Conservation (phyloP, 768 basidiomycete species). For the Phanerodontia chrysosporium region DNA sequence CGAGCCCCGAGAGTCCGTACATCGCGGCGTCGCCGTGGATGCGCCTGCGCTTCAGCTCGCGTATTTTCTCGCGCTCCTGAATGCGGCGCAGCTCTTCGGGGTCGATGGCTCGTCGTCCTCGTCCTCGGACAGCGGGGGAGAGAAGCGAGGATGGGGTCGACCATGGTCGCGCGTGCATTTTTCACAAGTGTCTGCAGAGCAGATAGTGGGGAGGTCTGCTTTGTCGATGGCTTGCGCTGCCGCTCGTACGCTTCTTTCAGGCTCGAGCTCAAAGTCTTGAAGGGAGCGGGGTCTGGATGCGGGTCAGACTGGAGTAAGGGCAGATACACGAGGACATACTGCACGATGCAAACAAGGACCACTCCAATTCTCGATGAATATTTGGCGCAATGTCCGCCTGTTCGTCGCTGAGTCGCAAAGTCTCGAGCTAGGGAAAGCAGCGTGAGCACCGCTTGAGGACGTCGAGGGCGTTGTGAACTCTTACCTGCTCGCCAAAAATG, state of each 20-base stretch:
- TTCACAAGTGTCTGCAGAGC: conserved; percentile 57
- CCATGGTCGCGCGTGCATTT: conserved; percentile 42
- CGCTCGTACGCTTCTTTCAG: conserved; percentile 30
- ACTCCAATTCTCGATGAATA: conserved; percentile 52
- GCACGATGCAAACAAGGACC: conserved; percentile 52
- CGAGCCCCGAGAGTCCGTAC: conserved; percentile 13
- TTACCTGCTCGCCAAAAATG: conserved; percentile 21
- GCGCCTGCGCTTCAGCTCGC: conserved; percentile 52
- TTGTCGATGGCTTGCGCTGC: conserved; percentile 35
- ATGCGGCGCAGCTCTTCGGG: conserved; percentile 39
- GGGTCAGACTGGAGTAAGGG: not conserved
- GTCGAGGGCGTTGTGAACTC: not conserved
- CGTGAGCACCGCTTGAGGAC: not conserved
- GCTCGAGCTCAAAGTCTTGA: conserved; percentile 43
- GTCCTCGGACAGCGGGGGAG: conserved; percentile 26
- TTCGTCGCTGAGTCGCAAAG: conserved; percentile 39
- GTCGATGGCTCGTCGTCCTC: conserved; percentile 34
- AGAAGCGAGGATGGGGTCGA: conserved; percentile 39
- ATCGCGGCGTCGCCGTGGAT: conserved; percentile 26
- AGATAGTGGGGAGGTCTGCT: conserved; percentile 44
- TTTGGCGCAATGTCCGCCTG: conserved; percentile 37
- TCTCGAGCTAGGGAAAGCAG: not conserved
- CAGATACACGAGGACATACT: conserved; percentile 38
- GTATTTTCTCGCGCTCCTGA: conserved; percentile 47
- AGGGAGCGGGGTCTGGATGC: conserved; percentile 47